A percentile compares a stretch with the other conserved stretches of the same genome.
These are phyloP conservation scores for Paracorniculantispora psalliotae DNA, from an alignment of 2,329 filamentous ascomycete genomes.

Conservation along the genomic window DNA sequence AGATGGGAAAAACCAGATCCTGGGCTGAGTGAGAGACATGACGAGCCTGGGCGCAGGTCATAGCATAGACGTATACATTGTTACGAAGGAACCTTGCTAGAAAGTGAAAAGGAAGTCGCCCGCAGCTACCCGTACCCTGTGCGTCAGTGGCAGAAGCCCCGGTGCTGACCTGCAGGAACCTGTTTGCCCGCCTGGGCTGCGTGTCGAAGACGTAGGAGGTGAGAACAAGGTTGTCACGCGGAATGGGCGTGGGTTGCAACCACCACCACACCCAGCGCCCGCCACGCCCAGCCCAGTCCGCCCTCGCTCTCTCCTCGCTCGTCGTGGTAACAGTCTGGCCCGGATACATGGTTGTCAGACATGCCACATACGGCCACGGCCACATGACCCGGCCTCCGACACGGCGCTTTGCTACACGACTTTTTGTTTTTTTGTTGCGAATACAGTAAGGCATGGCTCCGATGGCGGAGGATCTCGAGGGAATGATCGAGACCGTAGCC, in stretches of 20 bases:
- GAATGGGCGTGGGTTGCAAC: not conserved
- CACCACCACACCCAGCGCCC: not conserved
- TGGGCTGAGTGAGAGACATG: not conserved
- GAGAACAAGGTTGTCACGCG: not conserved
- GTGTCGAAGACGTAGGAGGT: no score
- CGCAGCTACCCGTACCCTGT: slow-evolving; percentile 9
- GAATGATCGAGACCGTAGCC: no score
- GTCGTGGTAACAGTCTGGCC: no score
- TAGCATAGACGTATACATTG: not conserved
- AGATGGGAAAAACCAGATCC: slow-evolving; percentile 9
- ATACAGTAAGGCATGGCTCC: no score
- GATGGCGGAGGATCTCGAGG: no score
- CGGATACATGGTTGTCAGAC: slow-evolving; percentile 2
- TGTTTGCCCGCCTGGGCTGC: not conserved
- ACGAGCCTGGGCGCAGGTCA: not conserved
- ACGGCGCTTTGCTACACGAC: not conserved
- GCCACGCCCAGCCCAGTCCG: not conserved
- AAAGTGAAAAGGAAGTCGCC: not conserved
- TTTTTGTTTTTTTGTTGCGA: no score
- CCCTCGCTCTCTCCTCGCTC: no score
- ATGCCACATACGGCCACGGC: slow-evolving; percentile 1
- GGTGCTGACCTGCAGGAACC: not conserved
- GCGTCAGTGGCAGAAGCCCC: not conserved
- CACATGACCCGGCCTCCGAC: slow-evolving; percentile 1
- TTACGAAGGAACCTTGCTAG: not conserved